Conservation (phyloP, 768 basidiomycete species). For the Leccinum boreale region DNA sequence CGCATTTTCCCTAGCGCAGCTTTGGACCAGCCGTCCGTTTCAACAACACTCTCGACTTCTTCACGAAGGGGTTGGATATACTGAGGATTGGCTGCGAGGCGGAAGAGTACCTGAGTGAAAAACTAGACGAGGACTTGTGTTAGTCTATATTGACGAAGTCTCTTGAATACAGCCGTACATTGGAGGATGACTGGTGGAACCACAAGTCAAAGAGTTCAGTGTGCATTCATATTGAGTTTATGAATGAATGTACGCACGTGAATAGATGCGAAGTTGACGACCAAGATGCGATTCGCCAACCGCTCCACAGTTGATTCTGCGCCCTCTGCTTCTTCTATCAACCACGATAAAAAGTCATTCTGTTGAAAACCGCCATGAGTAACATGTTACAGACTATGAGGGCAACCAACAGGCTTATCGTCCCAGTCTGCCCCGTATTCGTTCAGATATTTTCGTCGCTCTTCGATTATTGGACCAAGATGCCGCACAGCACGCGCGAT, state of each 20-base stretch:
- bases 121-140: not conserved
- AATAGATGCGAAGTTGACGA: constrained; percentile 19
- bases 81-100: not conserved
- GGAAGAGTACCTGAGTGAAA: not conserved
- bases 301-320: constrained; percentile 12
- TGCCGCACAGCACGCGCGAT: not conserved
- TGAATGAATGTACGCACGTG: constrained; percentile 15
- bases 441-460: constrained; percentile 19
- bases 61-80: not conserved
- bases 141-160: not conserved
- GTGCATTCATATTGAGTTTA: not conserved
- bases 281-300: constrained; percentile 20
- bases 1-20: not conserved
- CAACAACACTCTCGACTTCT: not conserved
- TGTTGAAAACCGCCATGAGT: constrained; percentile 1
- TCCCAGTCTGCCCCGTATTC: constrained; percentile 26
- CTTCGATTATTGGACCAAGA: constrained; percentile 30
- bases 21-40: not conserved
- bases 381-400: fast-evolving
- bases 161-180: not conserved
- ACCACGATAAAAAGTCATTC: constrained; percentile 35
- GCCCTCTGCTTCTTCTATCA: constrained; percentile 25
- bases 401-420: constrained; percentile 31
- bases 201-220: not conserved
- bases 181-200: not conserved